Conservation (phyloP, 192 early-diverging fungal genomes). For the Coemansia reversa region DNA sequence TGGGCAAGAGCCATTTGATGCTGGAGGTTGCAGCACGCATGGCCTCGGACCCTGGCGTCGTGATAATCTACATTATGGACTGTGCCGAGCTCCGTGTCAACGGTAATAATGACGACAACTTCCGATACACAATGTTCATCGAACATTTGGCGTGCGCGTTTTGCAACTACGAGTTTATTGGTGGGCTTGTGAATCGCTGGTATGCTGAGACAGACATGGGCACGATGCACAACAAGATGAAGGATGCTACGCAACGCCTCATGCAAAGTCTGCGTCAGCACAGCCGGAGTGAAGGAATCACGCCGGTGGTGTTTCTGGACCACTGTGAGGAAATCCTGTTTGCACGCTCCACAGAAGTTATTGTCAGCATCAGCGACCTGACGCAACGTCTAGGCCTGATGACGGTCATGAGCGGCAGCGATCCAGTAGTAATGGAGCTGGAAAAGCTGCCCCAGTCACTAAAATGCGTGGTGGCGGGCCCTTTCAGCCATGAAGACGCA, state of each 20-base stretch:
- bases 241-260: slow-evolving; percentile 7
- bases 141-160: slow-evolving; percentile 25
- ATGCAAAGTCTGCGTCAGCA: slow-evolving; percentile 6
- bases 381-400: slow-evolving; percentile 3
- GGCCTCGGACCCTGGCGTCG: slow-evolving; percentile 19
- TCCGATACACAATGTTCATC: slow-evolving; percentile 18
- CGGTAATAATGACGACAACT: not conserved
- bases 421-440: not conserved
- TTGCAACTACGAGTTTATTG: slow-evolving; percentile 3
- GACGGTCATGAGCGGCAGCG: slow-evolving; percentile 4
- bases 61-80: slow-evolving; percentile 20
- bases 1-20: slow-evolving; percentile 39
- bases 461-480: slow-evolving; percentile 12
- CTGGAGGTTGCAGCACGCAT: slow-evolving; percentile 21
- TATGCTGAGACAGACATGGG: slow-evolving; percentile 18
- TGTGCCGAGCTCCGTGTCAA: slow-evolving; percentile 13
- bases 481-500: slow-evolving; percentile 14
- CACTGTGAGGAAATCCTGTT: slow-evolving; percentile 14
- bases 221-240: slow-evolving; percentile 4
- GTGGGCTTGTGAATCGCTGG: slow-evolving; percentile 15
- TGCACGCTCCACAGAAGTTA: not conserved
- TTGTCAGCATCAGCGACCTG: slow-evolving; percentile 9
- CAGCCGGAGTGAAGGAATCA: slow-evolving; percentile 1
- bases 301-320: slow-evolving; percentile 22
- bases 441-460: not conserved